These are phyloP conservation scores for Biscogniauxia marginata DNA, from an alignment of 2,329 filamentous ascomycete genomes.

Conservation along the genomic window DNA sequence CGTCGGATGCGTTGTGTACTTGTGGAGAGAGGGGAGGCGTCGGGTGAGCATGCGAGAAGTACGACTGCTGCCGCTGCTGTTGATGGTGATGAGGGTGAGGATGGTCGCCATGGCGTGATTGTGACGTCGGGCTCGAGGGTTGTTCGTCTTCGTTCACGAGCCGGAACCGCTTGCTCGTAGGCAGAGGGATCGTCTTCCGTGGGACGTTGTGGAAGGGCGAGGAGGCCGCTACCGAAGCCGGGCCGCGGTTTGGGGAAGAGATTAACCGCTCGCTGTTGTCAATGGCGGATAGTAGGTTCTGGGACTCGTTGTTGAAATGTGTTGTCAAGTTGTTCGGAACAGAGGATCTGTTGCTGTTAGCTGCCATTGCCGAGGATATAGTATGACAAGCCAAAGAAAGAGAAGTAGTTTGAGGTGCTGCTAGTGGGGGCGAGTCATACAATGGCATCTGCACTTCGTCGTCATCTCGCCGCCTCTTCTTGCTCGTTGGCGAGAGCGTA, in stretches of 20 bases:
- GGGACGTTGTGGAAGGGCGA: slow-evolving; percentile 19
- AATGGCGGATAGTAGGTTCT: slow-evolving; percentile 21
- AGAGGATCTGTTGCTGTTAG: slow-evolving; percentile 18
- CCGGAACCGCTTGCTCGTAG: slow-evolving; percentile 29
- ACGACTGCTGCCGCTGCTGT: slow-evolving; percentile 19
- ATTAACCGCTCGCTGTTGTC: slow-evolving; percentile 28
- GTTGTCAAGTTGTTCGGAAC: slow-evolving; percentile 13
- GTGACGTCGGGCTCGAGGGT: slow-evolving; percentile 1
- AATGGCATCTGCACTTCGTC: slow-evolving; percentile 26
- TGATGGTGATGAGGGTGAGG: slow-evolving; percentile 4
- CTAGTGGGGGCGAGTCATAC: slow-evolving; percentile 18
- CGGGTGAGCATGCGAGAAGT: slow-evolving; percentile 27
- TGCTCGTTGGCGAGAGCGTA: slow-evolving; percentile 33
- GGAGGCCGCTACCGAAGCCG: slow-evolving; percentile 5
- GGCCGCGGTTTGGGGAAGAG: slow-evolving; percentile 13
- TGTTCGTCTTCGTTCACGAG: slow-evolving; percentile 18
- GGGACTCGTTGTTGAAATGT: slow-evolving; percentile 17
- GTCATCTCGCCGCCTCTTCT: slow-evolving; percentile 37
- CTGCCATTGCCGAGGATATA: slow-evolving; percentile 10
- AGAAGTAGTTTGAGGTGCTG: not conserved
- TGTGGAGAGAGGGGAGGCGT: slow-evolving; percentile 6
- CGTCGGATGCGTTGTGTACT: slow-evolving; percentile 3
- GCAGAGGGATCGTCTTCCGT: slow-evolving; percentile 28
- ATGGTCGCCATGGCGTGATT: slow-evolving; percentile 3
- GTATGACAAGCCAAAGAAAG: slow-evolving; percentile 1